These are phyloP conservation scores for Podosphaera leucotricha DNA, from an alignment of 2,329 filamentous ascomycete species.

Conservation along the genomic window DNA sequence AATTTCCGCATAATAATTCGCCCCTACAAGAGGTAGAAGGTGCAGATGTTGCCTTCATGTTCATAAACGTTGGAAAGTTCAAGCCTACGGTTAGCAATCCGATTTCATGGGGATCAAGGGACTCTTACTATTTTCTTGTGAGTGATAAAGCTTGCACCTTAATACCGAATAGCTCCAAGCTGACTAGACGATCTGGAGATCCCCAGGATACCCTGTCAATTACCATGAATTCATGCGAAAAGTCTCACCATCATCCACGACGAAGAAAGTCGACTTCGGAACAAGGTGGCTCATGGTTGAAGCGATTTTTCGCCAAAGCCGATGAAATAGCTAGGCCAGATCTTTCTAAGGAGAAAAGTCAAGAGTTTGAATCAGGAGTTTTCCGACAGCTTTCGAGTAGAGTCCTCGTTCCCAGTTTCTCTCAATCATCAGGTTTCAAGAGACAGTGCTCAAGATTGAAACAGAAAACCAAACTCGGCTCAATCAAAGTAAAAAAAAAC, in stretches of 20 bases:
- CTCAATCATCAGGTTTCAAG: slow-evolving; percentile 55
- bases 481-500: slow-evolving; percentile 40
- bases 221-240: slow-evolving; percentile 13
- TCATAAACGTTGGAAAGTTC: slow-evolving; percentile 3
- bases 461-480: slow-evolving; percentile 43
- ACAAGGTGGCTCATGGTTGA: slow-evolving; percentile 14
- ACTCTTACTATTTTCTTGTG: slow-evolving; percentile 5
- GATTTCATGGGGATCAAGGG: slow-evolving; percentile 1
- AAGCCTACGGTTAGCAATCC: slow-evolving; percentile 9
- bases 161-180: slow-evolving; percentile 2
- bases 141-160: slow-evolving; percentile 1
- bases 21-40: slow-evolving; percentile 9
- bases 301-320: slow-evolving; percentile 14
- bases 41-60: slow-evolving; percentile 8
- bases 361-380: slow-evolving; percentile 8
- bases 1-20: slow-evolving; percentile 9
- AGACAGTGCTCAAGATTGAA: slow-evolving; percentile 63
- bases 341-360: slow-evolving; percentile 6
- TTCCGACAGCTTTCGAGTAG: slow-evolving; percentile 20
- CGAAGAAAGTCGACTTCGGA: slow-evolving; percentile 12
- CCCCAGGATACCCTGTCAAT: slow-evolving; percentile 7
- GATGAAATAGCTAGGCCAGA: slow-evolving; percentile 5
- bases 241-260: slow-evolving; percentile 3
- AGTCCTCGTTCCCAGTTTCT: slow-evolving; percentile 59
- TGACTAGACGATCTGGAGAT: slow-evolving; percentile 7